phyloP scores from a whole-genome alignment of 2,329 filamentous ascomycete species.

The Amesomyces nigricolor region DNA sequence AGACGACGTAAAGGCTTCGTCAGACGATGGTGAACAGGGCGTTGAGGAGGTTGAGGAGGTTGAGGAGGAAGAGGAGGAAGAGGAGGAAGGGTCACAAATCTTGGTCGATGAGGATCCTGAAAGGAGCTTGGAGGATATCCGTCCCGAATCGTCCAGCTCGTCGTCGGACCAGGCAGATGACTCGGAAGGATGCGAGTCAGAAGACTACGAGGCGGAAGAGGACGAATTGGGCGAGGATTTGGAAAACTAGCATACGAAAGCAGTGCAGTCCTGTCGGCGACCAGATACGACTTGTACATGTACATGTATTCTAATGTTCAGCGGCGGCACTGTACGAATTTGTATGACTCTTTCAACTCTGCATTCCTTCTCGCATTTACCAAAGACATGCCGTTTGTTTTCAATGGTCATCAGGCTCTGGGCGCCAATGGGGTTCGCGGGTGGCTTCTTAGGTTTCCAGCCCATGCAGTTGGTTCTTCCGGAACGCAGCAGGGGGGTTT shows the following conservation, averaged over 20 bases:
- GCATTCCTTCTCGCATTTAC: too few relatives aligned
- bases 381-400: too few relatives aligned
- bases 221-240: constrained; percentile 27
- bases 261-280: too few relatives aligned
- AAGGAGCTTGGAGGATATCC: constrained; percentile 11
- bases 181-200: constrained; percentile 24
- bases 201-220: constrained; percentile 31
- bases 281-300: too few relatives aligned
- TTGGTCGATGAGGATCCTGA: constrained; percentile 3
- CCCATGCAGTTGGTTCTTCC: too few relatives aligned
- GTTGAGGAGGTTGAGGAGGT: not conserved
- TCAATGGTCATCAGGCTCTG: too few relatives aligned
- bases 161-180: constrained; percentile 12
- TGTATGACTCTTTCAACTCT: too few relatives aligned
- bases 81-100: constrained; percentile 8
- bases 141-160: constrained; percentile 13
- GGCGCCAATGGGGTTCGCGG: too few relatives aligned
- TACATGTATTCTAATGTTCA: too few relatives aligned
- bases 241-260: not conserved
- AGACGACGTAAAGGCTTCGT: constrained; percentile 43
- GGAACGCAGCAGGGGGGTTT: too few relatives aligned
- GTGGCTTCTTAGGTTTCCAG: too few relatives aligned
- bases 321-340: too few relatives aligned
- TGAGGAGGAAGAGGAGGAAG: not conserved
- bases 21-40: constrained; percentile 11